phyloP scores from a whole-genome alignment of 495 filamentous ascomycete genomes.

The Schizothecium vesticola region DNA sequence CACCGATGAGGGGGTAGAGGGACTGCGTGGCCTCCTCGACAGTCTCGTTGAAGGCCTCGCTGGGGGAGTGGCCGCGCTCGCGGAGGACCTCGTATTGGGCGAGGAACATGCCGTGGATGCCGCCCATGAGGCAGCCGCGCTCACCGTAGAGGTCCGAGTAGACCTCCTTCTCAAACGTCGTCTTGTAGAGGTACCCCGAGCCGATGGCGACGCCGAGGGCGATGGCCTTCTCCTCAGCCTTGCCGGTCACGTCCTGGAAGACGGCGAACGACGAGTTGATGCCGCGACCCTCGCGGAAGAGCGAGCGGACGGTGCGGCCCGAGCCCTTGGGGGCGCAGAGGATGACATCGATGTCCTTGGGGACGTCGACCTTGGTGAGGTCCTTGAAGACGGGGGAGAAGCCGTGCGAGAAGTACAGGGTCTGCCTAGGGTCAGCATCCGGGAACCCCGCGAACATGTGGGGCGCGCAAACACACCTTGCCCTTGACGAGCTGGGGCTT shows the following conservation, averaged over 20 bases:
- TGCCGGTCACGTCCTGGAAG: constrained; percentile 95
- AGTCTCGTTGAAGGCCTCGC: constrained; percentile 99
- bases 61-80: constrained; percentile 93
- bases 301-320: constrained; percentile 93
- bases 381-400: constrained; percentile 99
- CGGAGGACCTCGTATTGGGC: constrained; percentile 99
- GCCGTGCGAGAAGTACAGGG: constrained; percentile 99
- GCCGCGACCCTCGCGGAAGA: constrained; percentile 96
- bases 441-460: background rate
- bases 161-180: constrained; percentile 99
- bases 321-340: constrained; percentile 98
- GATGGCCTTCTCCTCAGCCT: constrained; percentile 96
- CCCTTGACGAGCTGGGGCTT: constrained; percentile 98
- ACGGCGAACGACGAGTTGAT: constrained; percentile 99
- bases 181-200: constrained; percentile 98
- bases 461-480: constrained; percentile 55
- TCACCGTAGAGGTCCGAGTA: constrained; percentile 99
- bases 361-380: constrained; percentile 96
- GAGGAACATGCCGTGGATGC: constrained; percentile 99
- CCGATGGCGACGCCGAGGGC: constrained; percentile 95
- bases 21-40: constrained; percentile 98
- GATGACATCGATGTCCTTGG: constrained; percentile 94
- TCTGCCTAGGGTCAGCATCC: constrained; percentile 44
- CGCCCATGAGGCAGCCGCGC: constrained; percentile 99
- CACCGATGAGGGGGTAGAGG: constrained; percentile 93